Evolutionary conservation across 2,329 filamentous ascomycete genomes (phyloP).

Genomic region (Coleophoma cylindrospora): DNA sequence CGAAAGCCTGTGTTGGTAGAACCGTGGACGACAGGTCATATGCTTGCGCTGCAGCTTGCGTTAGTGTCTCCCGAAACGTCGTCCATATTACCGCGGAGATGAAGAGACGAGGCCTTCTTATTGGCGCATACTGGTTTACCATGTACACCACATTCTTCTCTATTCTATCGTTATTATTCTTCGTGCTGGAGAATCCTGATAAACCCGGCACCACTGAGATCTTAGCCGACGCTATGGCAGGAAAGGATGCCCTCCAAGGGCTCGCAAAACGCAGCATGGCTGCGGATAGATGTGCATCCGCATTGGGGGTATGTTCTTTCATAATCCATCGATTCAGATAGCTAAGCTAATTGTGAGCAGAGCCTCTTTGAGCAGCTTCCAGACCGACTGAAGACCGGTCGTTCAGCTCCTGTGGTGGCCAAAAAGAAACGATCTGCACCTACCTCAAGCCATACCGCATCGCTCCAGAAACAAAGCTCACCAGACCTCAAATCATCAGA

Average conservation of each 20-base stretch:
- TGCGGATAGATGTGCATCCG: conserved; percentile 77
- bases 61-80: conserved; percentile 62
- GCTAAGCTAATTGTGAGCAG: conserved; percentile 38
- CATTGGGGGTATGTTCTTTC: conserved; percentile 60
- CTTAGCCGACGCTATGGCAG: conserved; percentile 77
- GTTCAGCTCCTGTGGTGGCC: conserved; percentile 30
- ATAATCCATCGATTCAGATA: not conserved
- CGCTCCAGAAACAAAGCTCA: conserved; percentile 20
- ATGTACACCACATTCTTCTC: conserved; percentile 82
- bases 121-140: conserved; percentile 82
- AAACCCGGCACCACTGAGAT: conserved; percentile 73
- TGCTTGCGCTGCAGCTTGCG: conserved; percentile 61
- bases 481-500: conserved; percentile 8
- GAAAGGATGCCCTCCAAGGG: conserved; percentile 74
- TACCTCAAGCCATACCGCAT: conserved; percentile 29
- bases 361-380: conserved; percentile 80
- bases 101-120: conserved; percentile 67
- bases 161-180: conserved; percentile 74
- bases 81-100: conserved; percentile 77
- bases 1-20: conserved; percentile 48
- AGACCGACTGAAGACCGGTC: conserved; percentile 56
- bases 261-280: conserved; percentile 82
- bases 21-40: conserved; percentile 72
- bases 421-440: conserved; percentile 54
- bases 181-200: conserved; percentile 74